Base-by-base conservation (phyloP, 345 rosid genomes). In the Gossypium bickii region DNA sequence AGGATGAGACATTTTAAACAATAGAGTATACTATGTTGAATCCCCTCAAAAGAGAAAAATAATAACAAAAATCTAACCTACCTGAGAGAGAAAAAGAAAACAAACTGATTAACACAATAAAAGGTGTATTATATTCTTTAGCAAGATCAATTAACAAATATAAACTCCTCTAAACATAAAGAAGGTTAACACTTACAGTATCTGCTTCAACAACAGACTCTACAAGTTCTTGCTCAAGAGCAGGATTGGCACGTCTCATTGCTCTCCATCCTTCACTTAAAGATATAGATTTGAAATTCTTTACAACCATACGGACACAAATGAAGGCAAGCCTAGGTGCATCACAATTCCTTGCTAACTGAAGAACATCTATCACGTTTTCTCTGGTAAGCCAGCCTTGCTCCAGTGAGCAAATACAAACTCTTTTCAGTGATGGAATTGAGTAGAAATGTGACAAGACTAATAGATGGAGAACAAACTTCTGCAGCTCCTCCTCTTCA, bases 201-300 rank as follows among this genome's bases (percentile, higher is more conserved):
- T 89, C 97, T 53, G 83, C 85, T 85, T 92, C 98, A 22, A 91
- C 81, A 52, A 88, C 80, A 9, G 70, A 78, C 82, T 91, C 97
- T 56, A 90, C 77, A 74, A 95, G 88, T 82, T 91, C 97, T 74
- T 87, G 92, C 67, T 95, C 98, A 16, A 95, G 93, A 7, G 83
- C 82, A 75, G 93, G 94, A 81, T 89, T 81, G 63, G 82, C 78
- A 45, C 71, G 79, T 83, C 57, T 87, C 98, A 95, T 90, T 56
- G 87, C 90, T 76, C 84, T 89, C 99, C 98, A 91, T 65, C 93
- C 98, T 52, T 95, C 97, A 43, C 94, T 89, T 45, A 80, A 76
- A 71, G 93, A 87, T 72, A 93, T 70, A 75, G 90, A 77, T 84
- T 88, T 88, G 80, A 93, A 91, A 85, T 93, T 90, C 80, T 83